Evolutionary conservation across 495 filamentous ascomycete species (phyloP).

Genomic region (Evernia prunastri): DNA sequence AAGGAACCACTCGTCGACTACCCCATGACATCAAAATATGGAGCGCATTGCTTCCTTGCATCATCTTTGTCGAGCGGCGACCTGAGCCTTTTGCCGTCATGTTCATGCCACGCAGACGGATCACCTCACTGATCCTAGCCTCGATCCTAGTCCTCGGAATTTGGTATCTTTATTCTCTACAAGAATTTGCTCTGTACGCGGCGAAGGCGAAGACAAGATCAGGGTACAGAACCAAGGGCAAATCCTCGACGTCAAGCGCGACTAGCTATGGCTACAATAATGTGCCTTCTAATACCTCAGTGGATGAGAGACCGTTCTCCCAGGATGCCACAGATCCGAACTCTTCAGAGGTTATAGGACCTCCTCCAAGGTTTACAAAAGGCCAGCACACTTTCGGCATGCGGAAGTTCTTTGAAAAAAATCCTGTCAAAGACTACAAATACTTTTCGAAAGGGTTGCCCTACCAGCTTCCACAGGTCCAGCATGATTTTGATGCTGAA

Average conservation of each 20-base stretch:
- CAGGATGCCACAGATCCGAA: neutral
- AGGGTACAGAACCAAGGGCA: neutral
- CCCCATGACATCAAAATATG: neutral
- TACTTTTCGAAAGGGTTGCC: conserved; percentile 42
- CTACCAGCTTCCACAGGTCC: conserved; percentile 43
- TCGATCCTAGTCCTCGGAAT: conserved; percentile 7
- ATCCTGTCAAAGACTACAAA: conserved; percentile 45
- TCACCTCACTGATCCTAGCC: conserved; percentile 9
- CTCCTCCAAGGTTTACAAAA: conserved; percentile 6
- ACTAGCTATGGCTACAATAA: neutral
- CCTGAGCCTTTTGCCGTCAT: conserved; percentile 2
- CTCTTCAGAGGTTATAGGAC: neutral
- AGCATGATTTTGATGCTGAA: conserved; percentile 47
- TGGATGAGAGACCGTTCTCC: neutral
- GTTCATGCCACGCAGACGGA: conserved; percentile 13
- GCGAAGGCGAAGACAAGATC: neutral
- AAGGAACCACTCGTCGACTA: neutral
- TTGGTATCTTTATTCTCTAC: conserved; percentile 14
- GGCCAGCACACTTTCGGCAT: conserved; percentile 19
- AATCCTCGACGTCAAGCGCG: neutral
- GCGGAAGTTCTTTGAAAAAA: conserved; percentile 32
- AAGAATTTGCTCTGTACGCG: neutral
- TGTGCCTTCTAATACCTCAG: neutral
- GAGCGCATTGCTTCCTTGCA: neutral
- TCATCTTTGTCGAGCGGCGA: neutral